Conservation (phyloP, 495 filamentous ascomycete species). For the Polyplosphaeria fusca region DNA sequence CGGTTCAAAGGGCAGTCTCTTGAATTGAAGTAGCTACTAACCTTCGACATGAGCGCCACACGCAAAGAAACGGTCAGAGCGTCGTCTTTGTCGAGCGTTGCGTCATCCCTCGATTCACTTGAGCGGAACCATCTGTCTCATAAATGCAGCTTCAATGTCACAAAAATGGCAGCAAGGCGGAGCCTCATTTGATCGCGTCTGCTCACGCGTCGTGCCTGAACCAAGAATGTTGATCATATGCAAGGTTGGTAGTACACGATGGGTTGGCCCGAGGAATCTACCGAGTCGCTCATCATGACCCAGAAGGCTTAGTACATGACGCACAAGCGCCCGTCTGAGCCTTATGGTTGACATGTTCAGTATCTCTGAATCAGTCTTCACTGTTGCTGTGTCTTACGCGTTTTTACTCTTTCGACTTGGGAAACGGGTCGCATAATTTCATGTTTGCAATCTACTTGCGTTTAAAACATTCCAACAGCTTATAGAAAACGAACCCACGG, state of each 20-base stretch:
- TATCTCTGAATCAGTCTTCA: too few relatives aligned
- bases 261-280: background rate
- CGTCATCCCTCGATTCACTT: slow-evolving; percentile 9
- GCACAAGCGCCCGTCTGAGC: too few relatives aligned
- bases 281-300: background rate
- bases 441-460: background rate
- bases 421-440: background rate
- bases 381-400: too few relatives aligned
- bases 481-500: background rate
- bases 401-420: background rate
- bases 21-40: too few relatives aligned
- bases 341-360: too few relatives aligned
- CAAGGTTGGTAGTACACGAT: slow-evolving; percentile 26
- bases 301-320: too few relatives aligned
- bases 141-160: slow-evolving; percentile 9
- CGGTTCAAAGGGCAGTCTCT: too few relatives aligned
- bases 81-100: background rate
- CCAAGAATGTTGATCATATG: slow-evolving; percentile 26
- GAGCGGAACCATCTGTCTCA: slow-evolving; percentile 15
- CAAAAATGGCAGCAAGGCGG: slow-evolving; percentile 8
- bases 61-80: background rate
- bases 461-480: too few relatives aligned
- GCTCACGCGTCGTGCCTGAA: slow-evolving; percentile 20
- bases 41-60: slow-evolving; percentile 8
- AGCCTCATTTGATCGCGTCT: slow-evolving; percentile 16